These are phyloP conservation scores for Tetrapisispora arboricola DNA, from an alignment of 805 yeast genomes.

Conservation along the genomic window DNA sequence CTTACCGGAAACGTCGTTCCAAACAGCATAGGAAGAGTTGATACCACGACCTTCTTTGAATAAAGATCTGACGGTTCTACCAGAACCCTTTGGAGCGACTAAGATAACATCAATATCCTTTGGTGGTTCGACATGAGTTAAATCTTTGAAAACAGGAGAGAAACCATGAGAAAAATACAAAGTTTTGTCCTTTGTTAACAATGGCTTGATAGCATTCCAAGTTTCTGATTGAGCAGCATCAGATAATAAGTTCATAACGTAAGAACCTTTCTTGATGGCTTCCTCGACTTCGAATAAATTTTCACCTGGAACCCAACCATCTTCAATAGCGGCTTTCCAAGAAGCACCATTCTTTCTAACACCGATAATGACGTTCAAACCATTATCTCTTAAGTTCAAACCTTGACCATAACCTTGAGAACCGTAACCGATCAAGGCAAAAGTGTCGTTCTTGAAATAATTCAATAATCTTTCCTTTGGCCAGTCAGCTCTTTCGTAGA, in stretches of 20 bases:
- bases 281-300: slow-evolving; percentile 91
- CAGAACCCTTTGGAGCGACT: slow-evolving; percentile 99
- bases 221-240: slow-evolving; percentile 99
- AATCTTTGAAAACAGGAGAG: slow-evolving; percentile 97
- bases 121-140: slow-evolving; percentile 95
- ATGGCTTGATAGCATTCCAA: slow-evolving; percentile 79
- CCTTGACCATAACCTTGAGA: slow-evolving; percentile 99
- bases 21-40: slow-evolving; percentile 98
- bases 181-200: slow-evolving; percentile 93
- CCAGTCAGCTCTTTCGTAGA: slow-evolving; percentile 99
- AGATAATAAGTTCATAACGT: slow-evolving; percentile 93
- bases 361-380: slow-evolving; percentile 94
- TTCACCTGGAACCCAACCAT: slow-evolving; percentile 99
- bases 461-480: slow-evolving; percentile 92
- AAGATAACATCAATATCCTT: slow-evolving; percentile 89
- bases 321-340: slow-evolving; percentile 99
- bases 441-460: slow-evolving; percentile 95
- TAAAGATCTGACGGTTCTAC: slow-evolving; percentile 97
- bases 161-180: slow-evolving; percentile 99
- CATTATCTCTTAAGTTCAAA: slow-evolving; percentile 97
- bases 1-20: slow-evolving; percentile 98
- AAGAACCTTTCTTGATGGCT: slow-evolving; percentile 87
- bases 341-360: slow-evolving; percentile 98
- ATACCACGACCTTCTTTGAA: slow-evolving; percentile 99
- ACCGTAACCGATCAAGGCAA: slow-evolving; percentile 98